These are phyloP conservation scores for Juncus effusus DNA, from an alignment of 176 grass and related monocot genomes.

Conservation along the genomic window DNA sequence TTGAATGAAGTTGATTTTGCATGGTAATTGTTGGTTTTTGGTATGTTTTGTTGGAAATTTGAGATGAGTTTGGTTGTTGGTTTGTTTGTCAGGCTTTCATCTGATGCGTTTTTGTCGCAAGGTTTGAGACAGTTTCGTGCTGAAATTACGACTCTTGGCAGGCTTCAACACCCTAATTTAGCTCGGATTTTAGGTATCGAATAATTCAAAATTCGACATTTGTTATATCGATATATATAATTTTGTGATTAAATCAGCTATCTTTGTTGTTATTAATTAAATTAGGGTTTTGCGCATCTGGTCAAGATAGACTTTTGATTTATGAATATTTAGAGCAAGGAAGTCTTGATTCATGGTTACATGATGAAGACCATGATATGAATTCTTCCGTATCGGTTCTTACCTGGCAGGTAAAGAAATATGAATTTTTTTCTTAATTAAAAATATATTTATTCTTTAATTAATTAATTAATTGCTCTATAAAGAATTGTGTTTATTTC, in stretches of 20 bases:
- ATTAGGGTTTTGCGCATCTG: slow-evolving; percentile 60
- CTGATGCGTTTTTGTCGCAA: slow-evolving; percentile 40
- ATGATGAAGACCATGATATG: slow-evolving; percentile 32
- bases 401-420: slow-evolving; percentile 26
- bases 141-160: slow-evolving; percentile 74
- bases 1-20: too few relatives aligned
- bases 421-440: too few relatives aligned
- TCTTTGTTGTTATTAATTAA: slow-evolving; percentile 4
- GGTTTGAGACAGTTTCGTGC: slow-evolving; percentile 80
- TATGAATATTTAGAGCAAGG: slow-evolving; percentile 82
- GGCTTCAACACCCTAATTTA: slow-evolving; percentile 65
- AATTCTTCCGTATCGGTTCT: slow-evolving; percentile 16
- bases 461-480: too few relatives aligned
- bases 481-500: too few relatives aligned
- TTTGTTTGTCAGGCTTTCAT: slow-evolving; percentile 24
- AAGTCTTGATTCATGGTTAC: slow-evolving; percentile 74
- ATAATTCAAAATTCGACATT: background rate
- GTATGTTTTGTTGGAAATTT: too few relatives aligned
- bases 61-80: too few relatives aligned
- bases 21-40: too few relatives aligned
- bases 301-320: slow-evolving; percentile 62
- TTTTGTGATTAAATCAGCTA: background rate
- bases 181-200: slow-evolving; percentile 41
- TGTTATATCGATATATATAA: too few relatives aligned
- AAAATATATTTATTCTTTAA: too few relatives aligned